Conservation (phyloP, 495 filamentous ascomycete species). For the Hypoxylon lenormandii region DNA sequence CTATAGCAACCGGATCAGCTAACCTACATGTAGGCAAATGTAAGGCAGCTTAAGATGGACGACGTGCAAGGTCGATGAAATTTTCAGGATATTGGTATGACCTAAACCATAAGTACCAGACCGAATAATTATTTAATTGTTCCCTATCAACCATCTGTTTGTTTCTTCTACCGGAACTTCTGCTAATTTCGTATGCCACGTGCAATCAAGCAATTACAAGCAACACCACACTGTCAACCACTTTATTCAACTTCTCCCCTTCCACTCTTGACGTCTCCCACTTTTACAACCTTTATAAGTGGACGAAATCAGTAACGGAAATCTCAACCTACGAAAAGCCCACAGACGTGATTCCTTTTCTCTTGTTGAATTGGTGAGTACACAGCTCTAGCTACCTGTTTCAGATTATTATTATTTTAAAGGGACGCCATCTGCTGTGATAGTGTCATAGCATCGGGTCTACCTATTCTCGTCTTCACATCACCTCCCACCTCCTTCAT, state of each 20-base stretch:
- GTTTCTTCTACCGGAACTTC: constrained; percentile 7
- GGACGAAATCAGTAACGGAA: not conserved
- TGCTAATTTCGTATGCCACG: constrained; percentile 11
- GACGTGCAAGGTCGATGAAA: not conserved
- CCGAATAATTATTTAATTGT: constrained; percentile 32
- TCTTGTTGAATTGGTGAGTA: constrained; percentile 13
- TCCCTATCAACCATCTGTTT: constrained; percentile 16
- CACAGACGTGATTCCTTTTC: not conserved
- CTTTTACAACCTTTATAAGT: constrained; percentile 4
- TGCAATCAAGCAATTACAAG: constrained; percentile 26
- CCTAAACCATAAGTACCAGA: constrained; percentile 13
- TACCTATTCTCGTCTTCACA: not conserved
- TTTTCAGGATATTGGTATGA: constrained; percentile 27
- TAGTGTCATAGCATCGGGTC: not conserved
- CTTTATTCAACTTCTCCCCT: no score
- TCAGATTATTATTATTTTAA: not conserved
- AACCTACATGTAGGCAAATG: no score
- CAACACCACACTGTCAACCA: constrained; percentile 11
- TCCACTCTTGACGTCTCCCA: constrained; percentile 15
- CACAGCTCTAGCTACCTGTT: not conserved
- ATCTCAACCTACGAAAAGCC: constrained; percentile 2
- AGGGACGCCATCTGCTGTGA: not conserved
- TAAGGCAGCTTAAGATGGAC: constrained; percentile 2
- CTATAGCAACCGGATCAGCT: not conserved
- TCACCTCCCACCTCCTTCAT: not conserved